Percentiles rank a stretch among this genome's conserved stretches.
Conservation (phyloP, 2,329 filamentous ascomycete species). For the Neonectria magnoliae region DNA sequence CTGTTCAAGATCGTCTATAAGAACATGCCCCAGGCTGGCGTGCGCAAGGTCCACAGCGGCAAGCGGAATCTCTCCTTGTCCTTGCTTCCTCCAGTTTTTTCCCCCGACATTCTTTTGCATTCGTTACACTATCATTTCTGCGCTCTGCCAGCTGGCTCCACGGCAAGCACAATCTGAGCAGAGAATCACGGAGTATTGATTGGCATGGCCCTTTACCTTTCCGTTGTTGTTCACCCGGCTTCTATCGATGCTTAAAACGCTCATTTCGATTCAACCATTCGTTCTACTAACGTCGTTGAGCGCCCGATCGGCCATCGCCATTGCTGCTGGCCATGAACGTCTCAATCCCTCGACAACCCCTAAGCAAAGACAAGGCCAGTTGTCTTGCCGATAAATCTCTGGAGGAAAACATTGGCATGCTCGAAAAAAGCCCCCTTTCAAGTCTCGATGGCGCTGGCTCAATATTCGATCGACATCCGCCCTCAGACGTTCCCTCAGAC, state of each 20-base stretch:
- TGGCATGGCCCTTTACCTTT: not conserved
- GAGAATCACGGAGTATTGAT: not conserved
- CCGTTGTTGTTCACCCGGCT: not conserved
- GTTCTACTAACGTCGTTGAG: not conserved
- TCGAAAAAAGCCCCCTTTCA: not conserved
- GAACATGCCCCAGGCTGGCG: not conserved
- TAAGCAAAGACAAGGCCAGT: not conserved
- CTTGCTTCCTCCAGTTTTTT: not conserved
- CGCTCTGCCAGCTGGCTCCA: slow-evolving; percentile 3
- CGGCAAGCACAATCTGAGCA: not conserved
- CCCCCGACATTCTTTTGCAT: slow-evolving; percentile 4
- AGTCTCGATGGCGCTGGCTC: not conserved
- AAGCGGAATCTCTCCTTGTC: slow-evolving; percentile 2
- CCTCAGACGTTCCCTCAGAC: not conserved
- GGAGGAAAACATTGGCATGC: slow-evolving; percentile 12
- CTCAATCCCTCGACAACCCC: not conserved
- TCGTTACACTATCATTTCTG: not conserved
- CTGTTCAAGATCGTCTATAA: slow-evolving; percentile 1
- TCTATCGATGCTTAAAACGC: not conserved
- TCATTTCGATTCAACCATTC: not conserved
- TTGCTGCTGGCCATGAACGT: slow-evolving; percentile 2
- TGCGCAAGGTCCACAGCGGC: not conserved
- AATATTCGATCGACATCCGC: not conserved
- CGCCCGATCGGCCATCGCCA: not conserved
- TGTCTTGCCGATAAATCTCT: not conserved